Evolutionary conservation across 306 rosid genomes (phyloP).

Genomic region (Macrotyloma uniflorum): DNA sequence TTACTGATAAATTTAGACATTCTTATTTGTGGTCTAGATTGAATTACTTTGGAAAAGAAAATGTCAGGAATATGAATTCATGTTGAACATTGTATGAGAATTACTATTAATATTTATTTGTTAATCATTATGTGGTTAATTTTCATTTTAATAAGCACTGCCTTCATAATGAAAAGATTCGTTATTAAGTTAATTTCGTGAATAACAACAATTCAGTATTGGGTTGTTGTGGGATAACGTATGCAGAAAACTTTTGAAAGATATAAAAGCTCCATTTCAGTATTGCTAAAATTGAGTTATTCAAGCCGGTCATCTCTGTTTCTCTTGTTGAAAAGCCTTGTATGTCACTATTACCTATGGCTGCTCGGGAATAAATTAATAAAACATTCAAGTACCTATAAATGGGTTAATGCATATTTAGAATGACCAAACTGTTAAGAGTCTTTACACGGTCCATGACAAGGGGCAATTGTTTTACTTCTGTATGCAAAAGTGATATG

Average conservation of each 20-base stretch:
- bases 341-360: not conserved
- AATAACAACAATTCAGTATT: not conserved
- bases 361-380: not conserved
- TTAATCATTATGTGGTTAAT: not conserved
- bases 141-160: not conserved
- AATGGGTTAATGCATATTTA: not conserved
- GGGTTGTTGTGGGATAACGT: not conserved
- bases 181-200: not conserved
- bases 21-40: not conserved
- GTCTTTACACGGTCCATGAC: not conserved
- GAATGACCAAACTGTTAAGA: not conserved
- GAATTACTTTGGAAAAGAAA: not conserved
- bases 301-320: not conserved
- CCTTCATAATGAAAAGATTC: not conserved
- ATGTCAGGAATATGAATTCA: not conserved
- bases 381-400: not conserved
- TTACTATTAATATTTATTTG: not conserved
- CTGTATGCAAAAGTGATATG: not conserved
- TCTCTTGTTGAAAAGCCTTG: not conserved
- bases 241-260: not conserved
- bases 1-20: not conserved
- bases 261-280: not conserved
- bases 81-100: not conserved
- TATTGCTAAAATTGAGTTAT: not conserved
- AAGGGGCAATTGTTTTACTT: constrained; percentile 17